Percentiles rank a stretch among this genome's conserved stretches.
Conservation (phyloP, 164 flowering plant species). For the Hamamelis virginiana region DNA sequence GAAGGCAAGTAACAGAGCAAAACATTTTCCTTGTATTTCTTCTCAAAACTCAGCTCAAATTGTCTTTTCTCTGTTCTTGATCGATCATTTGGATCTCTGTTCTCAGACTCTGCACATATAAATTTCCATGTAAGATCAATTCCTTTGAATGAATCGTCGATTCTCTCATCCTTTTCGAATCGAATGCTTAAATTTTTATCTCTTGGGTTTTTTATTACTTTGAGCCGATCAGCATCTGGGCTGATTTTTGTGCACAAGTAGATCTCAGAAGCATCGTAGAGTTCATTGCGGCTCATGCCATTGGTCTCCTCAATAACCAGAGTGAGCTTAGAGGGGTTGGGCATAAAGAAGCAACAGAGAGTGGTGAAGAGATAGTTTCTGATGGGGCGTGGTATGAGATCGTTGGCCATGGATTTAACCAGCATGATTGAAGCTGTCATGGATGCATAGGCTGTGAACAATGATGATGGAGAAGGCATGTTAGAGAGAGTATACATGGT, state of each 20-base stretch:
- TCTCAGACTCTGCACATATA: constrained; percentile 12
- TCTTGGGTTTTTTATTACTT: constrained; percentile 23
- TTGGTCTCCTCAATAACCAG: constrained; percentile 44
- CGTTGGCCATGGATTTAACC: constrained; percentile 23
- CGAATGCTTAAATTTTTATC: constrained; percentile 20
- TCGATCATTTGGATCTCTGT: too few species aligned
- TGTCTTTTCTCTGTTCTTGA: constrained; percentile 7
- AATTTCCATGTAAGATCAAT: constrained; percentile 32
- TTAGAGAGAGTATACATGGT: too few species aligned
- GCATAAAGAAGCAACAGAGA: constrained; percentile 18
- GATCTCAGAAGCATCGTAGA: constrained; percentile 35
- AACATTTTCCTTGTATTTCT: constrained; percentile 24
- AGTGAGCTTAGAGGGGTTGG: constrained; percentile 34
- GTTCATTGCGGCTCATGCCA: constrained; percentile 33
- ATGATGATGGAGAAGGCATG: background rate
- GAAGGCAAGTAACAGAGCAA: constrained; percentile 33
- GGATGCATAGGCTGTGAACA: constrained; percentile 34
- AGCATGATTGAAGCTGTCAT: constrained; percentile 31
- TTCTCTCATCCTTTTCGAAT: constrained; percentile 28
- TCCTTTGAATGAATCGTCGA: constrained; percentile 24
- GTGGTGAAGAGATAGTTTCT: constrained; percentile 16
- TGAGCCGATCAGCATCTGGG: constrained; percentile 20
- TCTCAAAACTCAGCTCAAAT: constrained; percentile 41
- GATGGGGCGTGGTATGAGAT: constrained; percentile 30
- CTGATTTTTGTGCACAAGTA: constrained; percentile 30